phyloP scores from a whole-genome alignment of 2,329 filamentous ascomycete species.

The Hirsutella thompsonii region DNA sequence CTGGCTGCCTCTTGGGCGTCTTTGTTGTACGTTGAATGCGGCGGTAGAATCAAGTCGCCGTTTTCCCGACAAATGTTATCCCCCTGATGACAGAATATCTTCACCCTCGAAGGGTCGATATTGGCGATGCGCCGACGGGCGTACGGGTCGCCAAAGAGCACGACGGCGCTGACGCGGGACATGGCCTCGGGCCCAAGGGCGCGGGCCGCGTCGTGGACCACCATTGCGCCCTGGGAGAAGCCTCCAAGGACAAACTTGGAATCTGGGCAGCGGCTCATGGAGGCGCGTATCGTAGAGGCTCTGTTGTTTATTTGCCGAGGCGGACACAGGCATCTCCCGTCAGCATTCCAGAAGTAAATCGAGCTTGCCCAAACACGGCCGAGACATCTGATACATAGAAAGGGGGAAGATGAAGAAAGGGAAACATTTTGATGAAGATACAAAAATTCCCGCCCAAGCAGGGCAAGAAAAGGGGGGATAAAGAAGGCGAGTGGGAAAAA shows the following conservation, averaged over 20 bases:
- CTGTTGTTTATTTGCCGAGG: conserved; percentile 8
- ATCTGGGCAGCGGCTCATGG: conserved; percentile 13
- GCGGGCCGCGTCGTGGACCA: conserved; percentile 13
- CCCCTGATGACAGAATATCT: conserved; percentile 13
- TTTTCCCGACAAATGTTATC: conserved; percentile 16
- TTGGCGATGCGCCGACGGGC: conserved; percentile 10
- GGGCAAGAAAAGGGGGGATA: neutral
- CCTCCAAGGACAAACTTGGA: conserved; percentile 14
- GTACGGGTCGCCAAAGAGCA: conserved; percentile 18
- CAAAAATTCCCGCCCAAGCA: neutral
- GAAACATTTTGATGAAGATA: too few species aligned
- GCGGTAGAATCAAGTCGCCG: conserved; percentile 12
- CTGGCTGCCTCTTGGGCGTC: conserved; percentile 11
- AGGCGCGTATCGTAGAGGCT: conserved; percentile 17
- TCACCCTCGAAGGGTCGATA: conserved; percentile 9
- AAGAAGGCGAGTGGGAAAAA: neutral
- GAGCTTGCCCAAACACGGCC: too few species aligned
- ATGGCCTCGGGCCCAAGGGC: conserved; percentile 10
- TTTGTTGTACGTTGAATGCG: conserved; percentile 14
- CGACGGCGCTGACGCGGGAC: conserved; percentile 14
- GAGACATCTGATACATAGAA: too few species aligned
- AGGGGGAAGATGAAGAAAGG: too few species aligned
- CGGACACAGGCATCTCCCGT: too few species aligned
- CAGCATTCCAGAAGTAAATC: neutral
- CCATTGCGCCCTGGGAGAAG: conserved; percentile 16